Evolutionary conservation across 352 stramenopile genomes (phyloP).

Genomic region (Pythium sukuiense): DNA sequence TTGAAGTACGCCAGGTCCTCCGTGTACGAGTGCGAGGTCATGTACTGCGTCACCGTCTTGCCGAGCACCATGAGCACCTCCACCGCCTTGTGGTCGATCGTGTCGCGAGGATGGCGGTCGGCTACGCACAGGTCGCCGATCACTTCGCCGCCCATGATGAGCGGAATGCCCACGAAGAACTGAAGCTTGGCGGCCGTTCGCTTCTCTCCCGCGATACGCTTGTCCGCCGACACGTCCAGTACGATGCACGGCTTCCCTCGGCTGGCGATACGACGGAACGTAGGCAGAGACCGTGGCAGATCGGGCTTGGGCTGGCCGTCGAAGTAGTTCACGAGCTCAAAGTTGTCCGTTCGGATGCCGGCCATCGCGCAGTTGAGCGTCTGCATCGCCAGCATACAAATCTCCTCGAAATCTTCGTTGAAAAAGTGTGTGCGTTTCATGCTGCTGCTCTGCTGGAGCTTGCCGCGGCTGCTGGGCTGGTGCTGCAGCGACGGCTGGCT

Average conservation of each 20-base stretch:
- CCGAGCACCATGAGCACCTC: slow-evolving; percentile 87
- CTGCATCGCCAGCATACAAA: slow-evolving; percentile 87
- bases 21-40: slow-evolving; percentile 81
- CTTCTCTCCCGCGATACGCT: slow-evolving; percentile 87
- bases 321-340: slow-evolving; percentile 85
- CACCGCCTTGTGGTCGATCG: slow-evolving; percentile 83
- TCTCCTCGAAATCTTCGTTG: slow-evolving; percentile 89
- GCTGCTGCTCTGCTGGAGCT: not conserved
- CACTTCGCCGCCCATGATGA: slow-evolving; percentile 82
- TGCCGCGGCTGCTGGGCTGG: slow-evolving; percentile 11
- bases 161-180: slow-evolving; percentile 87
- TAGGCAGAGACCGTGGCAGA: slow-evolving; percentile 76
- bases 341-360: slow-evolving; percentile 85
- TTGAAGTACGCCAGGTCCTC: slow-evolving; percentile 77
- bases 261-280: slow-evolving; percentile 82
- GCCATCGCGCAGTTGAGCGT: slow-evolving; percentile 85
- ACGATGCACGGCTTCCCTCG: slow-evolving; percentile 89
- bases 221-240: slow-evolving; percentile 84
- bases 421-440: slow-evolving; percentile 77
- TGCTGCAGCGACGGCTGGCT: slow-evolving; percentile 14
- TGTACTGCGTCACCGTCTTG: slow-evolving; percentile 88
- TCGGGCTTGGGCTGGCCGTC: slow-evolving; percentile 49
- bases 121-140: slow-evolving; percentile 86
- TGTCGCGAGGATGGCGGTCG: slow-evolving; percentile 73
- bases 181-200: slow-evolving; percentile 81